Percentiles rank a stretch among this genome's conserved stretches.
Conservation (phyloP, 331 rosid species). For the Malus hybrid region DNA sequence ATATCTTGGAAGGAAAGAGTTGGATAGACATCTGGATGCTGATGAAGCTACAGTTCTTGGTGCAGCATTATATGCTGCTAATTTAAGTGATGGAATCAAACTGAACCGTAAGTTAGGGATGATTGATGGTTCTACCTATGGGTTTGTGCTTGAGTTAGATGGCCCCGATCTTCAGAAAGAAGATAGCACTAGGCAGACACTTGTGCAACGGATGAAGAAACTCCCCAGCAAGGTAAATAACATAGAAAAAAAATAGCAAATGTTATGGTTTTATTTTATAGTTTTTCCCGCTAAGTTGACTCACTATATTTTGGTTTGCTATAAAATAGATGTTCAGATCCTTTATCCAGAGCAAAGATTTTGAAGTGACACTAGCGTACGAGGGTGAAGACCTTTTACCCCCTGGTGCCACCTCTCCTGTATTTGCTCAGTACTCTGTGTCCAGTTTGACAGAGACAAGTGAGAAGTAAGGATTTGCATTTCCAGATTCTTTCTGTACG, state of each 20-base stretch:
- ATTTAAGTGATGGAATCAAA: constrained; percentile 96
- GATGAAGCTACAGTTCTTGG: constrained; percentile 97
- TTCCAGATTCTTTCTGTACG: not conserved
- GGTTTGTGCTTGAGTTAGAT: constrained; percentile 60
- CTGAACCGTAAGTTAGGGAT: constrained; percentile 96
- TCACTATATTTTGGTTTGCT: constrained; percentile 17
- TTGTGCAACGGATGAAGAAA: constrained; percentile 82
- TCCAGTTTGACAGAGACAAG: constrained; percentile 74
- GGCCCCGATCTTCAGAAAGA: constrained; percentile 70
- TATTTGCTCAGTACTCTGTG: constrained; percentile 61
- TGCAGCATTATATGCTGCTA: constrained; percentile 85
- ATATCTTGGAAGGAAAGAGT: constrained; percentile 80
- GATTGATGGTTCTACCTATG: constrained; percentile 94
- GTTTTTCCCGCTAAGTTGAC: constrained; percentile 12
- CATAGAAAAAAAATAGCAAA: constrained; percentile 4
- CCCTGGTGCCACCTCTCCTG: constrained; percentile 61
- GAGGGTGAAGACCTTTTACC: constrained; percentile 71
- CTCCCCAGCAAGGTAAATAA: constrained; percentile 77
- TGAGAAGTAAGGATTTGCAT: constrained; percentile 63
- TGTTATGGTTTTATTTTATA: constrained; percentile 5
- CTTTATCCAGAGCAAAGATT: constrained; percentile 69
- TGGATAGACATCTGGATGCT: constrained; percentile 95
- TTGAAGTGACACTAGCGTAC: constrained; percentile 81
- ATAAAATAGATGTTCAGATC: constrained; percentile 72
- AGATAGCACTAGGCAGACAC: constrained; percentile 75